Evolutionary conservation across 495 filamentous ascomycete genomes (phyloP), one percentile per base, ranked within the genome.

Genomic region (Penicilliopsis zonata): DNA sequence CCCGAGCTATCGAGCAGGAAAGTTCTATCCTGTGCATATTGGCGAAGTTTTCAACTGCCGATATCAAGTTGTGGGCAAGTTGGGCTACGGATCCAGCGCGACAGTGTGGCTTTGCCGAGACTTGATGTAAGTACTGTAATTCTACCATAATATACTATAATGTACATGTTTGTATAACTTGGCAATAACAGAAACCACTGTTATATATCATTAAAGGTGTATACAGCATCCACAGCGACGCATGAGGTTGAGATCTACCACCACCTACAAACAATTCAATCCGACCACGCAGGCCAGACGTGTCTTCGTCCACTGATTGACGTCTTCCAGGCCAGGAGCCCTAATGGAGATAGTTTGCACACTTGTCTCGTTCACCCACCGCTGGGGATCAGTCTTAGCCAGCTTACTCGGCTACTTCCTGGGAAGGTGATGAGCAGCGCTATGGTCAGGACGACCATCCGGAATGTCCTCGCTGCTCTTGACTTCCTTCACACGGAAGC

Each of bases 21-120:
- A 50, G n/a, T 70, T 63, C 47, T 73, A 61, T 43, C 61, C 67
- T 1, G 61, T 65, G 12, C 48, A 47, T 18, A 64, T 71, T 16
- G 67, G 63, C 22, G 60, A 72, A 18, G 44, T 69, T n/a, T 50
- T 68, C 38, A 35, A 45, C 14, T 57, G 55, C 18, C 56, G 51
- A 24, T 76, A 71, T 36, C 55, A 70, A 41, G 55, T 72, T 27
- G 33, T 74, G 20, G 57, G 57, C 15, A 76, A 76, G 42, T 55
- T 72, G 17, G 67, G 71, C 9, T 71, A 56, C 38, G 68, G 69
- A 13, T 47, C 55, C 2, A 43, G 46, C 31, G 72, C 63, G 2
- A 74, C 68, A 8, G 65, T 63, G 4, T 73, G 66, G 67, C 55
- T 73, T n/a, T 60, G 58, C 30, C 51, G 56, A 18, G 63, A 70